Base-by-base conservation (phyloP, 1,284 basidiomycete species). In the Malassezia cuniculi region DNA sequence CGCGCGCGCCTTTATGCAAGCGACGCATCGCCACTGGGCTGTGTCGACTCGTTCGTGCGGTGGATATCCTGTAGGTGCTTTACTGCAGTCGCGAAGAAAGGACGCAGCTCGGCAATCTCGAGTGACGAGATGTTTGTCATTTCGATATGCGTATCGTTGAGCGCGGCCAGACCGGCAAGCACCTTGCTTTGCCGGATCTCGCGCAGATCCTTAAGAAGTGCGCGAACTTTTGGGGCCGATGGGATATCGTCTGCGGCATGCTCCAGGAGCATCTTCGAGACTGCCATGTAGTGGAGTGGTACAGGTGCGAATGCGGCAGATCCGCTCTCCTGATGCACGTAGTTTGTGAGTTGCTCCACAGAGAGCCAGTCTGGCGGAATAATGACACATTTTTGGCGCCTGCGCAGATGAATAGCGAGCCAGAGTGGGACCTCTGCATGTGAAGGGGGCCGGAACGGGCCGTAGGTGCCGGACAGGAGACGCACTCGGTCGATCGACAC, bases 131-230 rank as follows among this genome's bases (percentile, higher is more conserved):
- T 65, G 34, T 64, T 59, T 27, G 57, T 55, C 63, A 66, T 66
- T 43, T 80, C 80, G 15, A 93, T 74, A 51, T 75, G 73, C 2
- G 66, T 65, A 2, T 70, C 65, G 37, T 70, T 71, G 32, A 71
- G 40, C 41, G 64, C 66, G 11, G 45, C 46, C 6, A 95, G 71
- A 73, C 87, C 86, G 31, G 81, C 76, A 45, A 87, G 72, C 69
- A 83, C 81, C 68, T 97, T 97, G 19, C 85, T 81, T 68, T 95
- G 90, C 30, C 90, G 75, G 12, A 83, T 83, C 71, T 97, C 89
- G 12, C 86, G 80, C 22, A 97, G 74, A 64, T 94, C 87, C 68
- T 95, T 90, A 27, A 97, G 74, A 3, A 95, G 69, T 2, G 79
- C 78, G 1, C 85, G 77, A 12, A 97, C 72, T 49, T 77, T 79